phyloP scores from a whole-genome alignment of 345 rosid genomes.

The Euphorbia lathyris region DNA sequence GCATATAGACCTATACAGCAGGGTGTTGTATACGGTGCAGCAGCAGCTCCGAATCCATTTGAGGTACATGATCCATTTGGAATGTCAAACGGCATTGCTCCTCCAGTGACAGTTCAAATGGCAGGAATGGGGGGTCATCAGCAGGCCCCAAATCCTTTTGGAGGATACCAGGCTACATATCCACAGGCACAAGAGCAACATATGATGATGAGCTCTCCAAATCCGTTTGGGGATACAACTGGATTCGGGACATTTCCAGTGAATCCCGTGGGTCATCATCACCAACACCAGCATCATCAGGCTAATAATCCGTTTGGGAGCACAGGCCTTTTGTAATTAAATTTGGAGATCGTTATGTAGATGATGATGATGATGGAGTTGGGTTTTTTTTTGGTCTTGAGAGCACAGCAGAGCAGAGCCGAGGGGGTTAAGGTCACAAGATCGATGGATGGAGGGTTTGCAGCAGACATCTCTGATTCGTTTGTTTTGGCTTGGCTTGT shows the following conservation, averaged over 20 bases:
- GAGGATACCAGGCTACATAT: slow-evolving; percentile 51
- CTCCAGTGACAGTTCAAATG: slow-evolving; percentile 58
- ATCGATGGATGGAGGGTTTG: slow-evolving; percentile 32
- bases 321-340: slow-evolving; percentile 58
- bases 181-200: slow-evolving; percentile 46
- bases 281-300: too few relatives aligned
- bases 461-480: slow-evolving; percentile 10
- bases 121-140: slow-evolving; percentile 47
- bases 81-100: slow-evolving; percentile 43
- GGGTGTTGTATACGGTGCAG: slow-evolving; percentile 71
- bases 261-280: slow-evolving; percentile 39
- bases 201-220: slow-evolving; percentile 44
- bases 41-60: slow-evolving; percentile 86
- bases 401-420: neutral
- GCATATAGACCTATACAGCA: slow-evolving; percentile 84
- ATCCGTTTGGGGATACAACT: slow-evolving; percentile 71
- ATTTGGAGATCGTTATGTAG: slow-evolving; percentile 13
- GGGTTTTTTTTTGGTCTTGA: slow-evolving; percentile 8
- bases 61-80: slow-evolving; percentile 77
- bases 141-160: slow-evolving; percentile 70
- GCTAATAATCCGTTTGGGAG: slow-evolving; percentile 74
- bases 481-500: slow-evolving; percentile 20
- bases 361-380: neutral
- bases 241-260: slow-evolving; percentile 44
- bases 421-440: slow-evolving; percentile 18